Percentiles rank a stretch among this genome's conserved stretches.
These are phyloP conservation scores for Zasmidium cellare DNA, from an alignment of 2,329 filamentous ascomycete species.

Conservation along the genomic window DNA sequence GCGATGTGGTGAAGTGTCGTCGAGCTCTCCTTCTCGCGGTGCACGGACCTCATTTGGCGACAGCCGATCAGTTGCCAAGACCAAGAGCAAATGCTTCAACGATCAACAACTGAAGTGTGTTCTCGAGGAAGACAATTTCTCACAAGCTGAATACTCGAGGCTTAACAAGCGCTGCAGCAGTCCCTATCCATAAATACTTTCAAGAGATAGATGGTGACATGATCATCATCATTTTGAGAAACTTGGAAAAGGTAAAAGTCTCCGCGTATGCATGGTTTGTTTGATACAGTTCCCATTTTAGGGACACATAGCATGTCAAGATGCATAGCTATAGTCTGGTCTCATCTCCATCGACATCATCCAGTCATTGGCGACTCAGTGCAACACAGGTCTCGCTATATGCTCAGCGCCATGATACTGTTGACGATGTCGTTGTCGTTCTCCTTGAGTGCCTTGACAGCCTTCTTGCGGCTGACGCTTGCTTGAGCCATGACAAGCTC, in stretches of 20 bases:
- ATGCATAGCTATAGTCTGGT: neutral
- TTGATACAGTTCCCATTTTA: neutral
- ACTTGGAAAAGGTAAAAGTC: no score
- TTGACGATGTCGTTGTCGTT: conserved; percentile 99
- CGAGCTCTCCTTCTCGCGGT: neutral
- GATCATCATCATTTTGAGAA: no score
- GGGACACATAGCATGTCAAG: neutral
- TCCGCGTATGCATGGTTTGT: neutral
- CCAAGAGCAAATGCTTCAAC: no score
- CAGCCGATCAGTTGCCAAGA: no score
- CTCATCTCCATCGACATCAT: neutral
- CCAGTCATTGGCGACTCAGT: neutral
- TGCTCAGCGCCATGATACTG: conserved; percentile 93
- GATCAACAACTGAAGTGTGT: no score
- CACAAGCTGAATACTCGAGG: no score
- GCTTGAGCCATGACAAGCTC: conserved; percentile 97
- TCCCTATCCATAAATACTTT: no score
- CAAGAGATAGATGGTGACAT: no score
- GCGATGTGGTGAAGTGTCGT: neutral
- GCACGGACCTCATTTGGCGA: no score
- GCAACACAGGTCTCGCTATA: conserved; percentile 36
- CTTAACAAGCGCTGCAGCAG: no score
- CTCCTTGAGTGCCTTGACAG: conserved; percentile 96
- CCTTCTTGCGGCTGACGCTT: conserved; percentile 95
- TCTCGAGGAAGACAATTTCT: no score